Base-by-base conservation (phyloP, 129 eudicot species). In the Tanacetum coccineum region DNA sequence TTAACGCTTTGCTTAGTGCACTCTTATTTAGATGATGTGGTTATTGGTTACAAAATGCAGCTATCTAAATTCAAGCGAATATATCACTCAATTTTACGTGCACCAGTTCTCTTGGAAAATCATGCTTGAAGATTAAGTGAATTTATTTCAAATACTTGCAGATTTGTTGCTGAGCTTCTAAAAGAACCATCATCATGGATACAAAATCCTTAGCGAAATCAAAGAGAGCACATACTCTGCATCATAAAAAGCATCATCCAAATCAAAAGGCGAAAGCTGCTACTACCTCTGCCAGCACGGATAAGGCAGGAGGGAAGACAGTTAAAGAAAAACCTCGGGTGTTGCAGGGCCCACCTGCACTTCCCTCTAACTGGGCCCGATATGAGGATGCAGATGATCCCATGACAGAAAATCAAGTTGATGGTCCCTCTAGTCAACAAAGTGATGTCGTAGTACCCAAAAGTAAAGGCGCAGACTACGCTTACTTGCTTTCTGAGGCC, bases 291-390 rank as follows among this genome's bases (percentile, higher is more conserved):
- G 82, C 15, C 9, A 61, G 71, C 60, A 32, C 74, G 3, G 66
- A 66, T 30, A 87, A 81, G 67, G 73, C 72, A 14, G 81, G 56
- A 14, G 81, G 56, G 58, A 79, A 83, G 32, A 72, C 66, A 70
- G 67, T 71, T 59, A 82, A 74, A 51, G 81, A 67, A 32, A 74
- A 59, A 70, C 44, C 83, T 39, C 78, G 30, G 7, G 75, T 26
- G 22, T 20, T 73, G 62, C 87, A 49, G 49, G 78, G 57, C 64
- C 56, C 81, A 14, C 67, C 68, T 40, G 15, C 78, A 64, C 90
- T 91, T 11, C 91, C 92, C 13, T 86, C 98, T 5, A 93, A 93
- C 63, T 93, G 91, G 96, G 95, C 84, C 65, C 86, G 96, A 12
- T 93, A 93, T 55, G 82, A 78, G 30, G 87, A 85, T 20, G 86